Evolutionary conservation across 2,329 filamentous ascomycete species (phyloP).

Genomic region (Verticillium klebahnii): DNA sequence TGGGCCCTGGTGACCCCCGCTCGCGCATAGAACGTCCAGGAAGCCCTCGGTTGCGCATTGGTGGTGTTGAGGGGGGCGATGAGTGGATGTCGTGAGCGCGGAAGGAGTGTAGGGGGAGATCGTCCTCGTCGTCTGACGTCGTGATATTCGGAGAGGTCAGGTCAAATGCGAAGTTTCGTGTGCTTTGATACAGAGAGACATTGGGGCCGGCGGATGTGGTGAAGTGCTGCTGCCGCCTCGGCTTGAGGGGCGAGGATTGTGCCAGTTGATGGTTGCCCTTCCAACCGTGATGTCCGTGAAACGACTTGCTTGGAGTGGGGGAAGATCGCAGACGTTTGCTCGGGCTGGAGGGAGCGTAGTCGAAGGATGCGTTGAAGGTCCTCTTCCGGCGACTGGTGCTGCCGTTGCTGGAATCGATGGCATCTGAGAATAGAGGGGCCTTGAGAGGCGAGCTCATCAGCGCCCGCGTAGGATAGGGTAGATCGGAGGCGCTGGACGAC

Average conservation of each 20-base stretch:
- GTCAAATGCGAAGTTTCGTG: constrained; percentile 62
- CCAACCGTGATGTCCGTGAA: constrained; percentile 50
- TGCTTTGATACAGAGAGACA: constrained; percentile 73
- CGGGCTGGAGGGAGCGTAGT: constrained; percentile 48
- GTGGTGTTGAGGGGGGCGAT: constrained; percentile 85
- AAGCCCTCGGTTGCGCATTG: constrained; percentile 52
- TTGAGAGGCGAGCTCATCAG: constrained; percentile 85
- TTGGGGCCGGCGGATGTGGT: constrained; percentile 66
- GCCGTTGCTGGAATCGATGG: constrained; percentile 65
- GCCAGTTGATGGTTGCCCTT: constrained; percentile 72
- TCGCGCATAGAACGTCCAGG: constrained; percentile 43
- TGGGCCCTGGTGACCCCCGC: constrained; percentile 41
- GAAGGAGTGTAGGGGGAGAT: constrained; percentile 75
- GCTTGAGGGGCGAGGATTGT: constrained; percentile 83
- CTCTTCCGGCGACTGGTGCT: constrained; percentile 63
- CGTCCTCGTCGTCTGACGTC: constrained; percentile 71
- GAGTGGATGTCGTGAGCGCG: constrained; percentile 58
- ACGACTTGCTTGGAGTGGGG: constrained; percentile 50
- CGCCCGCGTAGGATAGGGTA: constrained; percentile 61
- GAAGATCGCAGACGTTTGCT: constrained; percentile 68
- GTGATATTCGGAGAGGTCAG: constrained; percentile 57
- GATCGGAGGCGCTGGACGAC: constrained; percentile 77
- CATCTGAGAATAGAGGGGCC: constrained; percentile 78
- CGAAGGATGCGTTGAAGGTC: constrained; percentile 56
- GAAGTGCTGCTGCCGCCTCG: constrained; percentile 69